Base-by-base conservation (phyloP, 108 stramenopile species). In the Pseudonitzschia delicatissima region DNA sequence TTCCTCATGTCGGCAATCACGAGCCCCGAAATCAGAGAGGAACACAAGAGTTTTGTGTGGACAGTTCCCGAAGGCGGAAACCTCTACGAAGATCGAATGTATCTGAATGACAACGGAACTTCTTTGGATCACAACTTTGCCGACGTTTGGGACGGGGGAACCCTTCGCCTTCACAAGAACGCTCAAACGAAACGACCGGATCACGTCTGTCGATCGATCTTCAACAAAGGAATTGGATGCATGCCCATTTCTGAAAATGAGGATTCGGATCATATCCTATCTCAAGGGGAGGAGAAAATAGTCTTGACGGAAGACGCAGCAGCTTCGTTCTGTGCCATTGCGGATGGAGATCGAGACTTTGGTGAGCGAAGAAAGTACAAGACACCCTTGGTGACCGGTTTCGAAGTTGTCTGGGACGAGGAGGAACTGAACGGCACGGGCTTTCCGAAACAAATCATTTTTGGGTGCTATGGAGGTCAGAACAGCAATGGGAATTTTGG, bases 401-500 rank as follows among this genome's bases (percentile, higher is more conserved):
- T 68, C 15, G 67, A 68, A 29, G 57, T 68, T 3, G 5, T 68
- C 6, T 68, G 67, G 67, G 31, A 58, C 17, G 57, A 68, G 12
- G 31, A 55, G 12, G 18, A 18, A 25, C 20, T 6, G 21, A 23
- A 48, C 23, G 47, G 47, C 7, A 48, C 1, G 3, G 66, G 66
- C 6, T 36, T 31, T 31, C 67, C 67, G 13, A 26, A 57, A 20
- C 40, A 21, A 25, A 40, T 68, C 2, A 27, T 68, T 12, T 68
- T 68, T 70, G 69, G 69, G 23, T 61, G 69, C 48, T 50, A 28
- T 51, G 69, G 69, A 23, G 33, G 26, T 33, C 40, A 37, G n/a
- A 40, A 40, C 4, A 60, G 69, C 5, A 18, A 48, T 7, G 69
- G 69, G 7, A 70, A 70, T 42, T 70, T 70, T 45, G 60, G 52